Base-by-base conservation (phyloP, 2,329 filamentous ascomycete genomes). In the Bipolaris sorokiniana region DNA sequence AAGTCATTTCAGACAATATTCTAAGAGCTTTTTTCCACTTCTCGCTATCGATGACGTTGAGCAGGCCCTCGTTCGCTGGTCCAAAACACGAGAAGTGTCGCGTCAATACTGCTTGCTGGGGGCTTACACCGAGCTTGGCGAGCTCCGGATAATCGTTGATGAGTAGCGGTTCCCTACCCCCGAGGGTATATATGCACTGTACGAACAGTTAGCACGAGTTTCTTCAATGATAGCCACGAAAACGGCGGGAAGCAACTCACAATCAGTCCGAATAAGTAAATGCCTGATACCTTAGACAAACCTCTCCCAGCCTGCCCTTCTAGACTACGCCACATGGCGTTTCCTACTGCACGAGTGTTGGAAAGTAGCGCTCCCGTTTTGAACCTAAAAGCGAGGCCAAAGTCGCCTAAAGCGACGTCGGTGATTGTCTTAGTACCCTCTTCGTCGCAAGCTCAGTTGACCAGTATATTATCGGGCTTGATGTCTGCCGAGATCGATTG, bases 281-380 rank as follows among this genome's bases (percentile, higher is more conserved):
- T 64, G 51, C 77, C 76, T 42, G 72, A 78, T 50, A 75, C 71
- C 59, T 75, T 74, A 6, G 63, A 69, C 33, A 74, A 51, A 31
- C 70, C 68, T 36, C 58, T 69, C 59, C 59, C 72, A 7, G 71
- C 74, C 58, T 78, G 73, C 56, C 67, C 73, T 69, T 78, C 76
- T 52, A 70, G 76, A 65, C 75, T 78, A 65, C 74, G 72, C 75
- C 74, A 78, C 72, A 78, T 78, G 18, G 58, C 69, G 60, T 78
- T 78, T 13, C 74, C 75, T 63, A 78, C 64, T 55, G 67, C 66
- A 64, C 70, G 54, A 53, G 60, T 65, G 5, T 66, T 70, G 16
- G 66, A 55, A 58, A 61, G 61, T 50, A 61, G 48, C 47, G 67
- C 57, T 63, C 65, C 67, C 37, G 58, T 55, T 60, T 75, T 59